Evolutionary conservation across 2,329 filamentous ascomycete species (phyloP), one percentile per base, ranked within the genome.

Genomic region (Botrytis cinerea): DNA sequence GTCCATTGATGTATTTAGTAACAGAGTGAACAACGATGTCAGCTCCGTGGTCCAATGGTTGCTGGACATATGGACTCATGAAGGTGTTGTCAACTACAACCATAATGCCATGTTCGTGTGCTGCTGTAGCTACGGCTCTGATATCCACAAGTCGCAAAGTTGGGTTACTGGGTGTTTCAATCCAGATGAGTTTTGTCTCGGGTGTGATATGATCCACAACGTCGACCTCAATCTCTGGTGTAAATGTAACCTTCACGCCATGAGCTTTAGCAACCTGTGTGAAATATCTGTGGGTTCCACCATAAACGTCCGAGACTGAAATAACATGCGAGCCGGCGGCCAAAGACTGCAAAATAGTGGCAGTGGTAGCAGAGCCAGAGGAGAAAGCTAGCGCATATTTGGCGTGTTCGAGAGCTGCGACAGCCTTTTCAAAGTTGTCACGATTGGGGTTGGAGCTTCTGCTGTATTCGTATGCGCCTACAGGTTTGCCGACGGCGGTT

Each of bases 11-110:
- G 85, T 98, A 99, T 85, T 99, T 99, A 62, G 96, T 99, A 73
- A 99, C 96, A 72, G 91, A 95, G 87, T 98, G 95, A 61, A 98
- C 92, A 78, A 98, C 95, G 77, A 98, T 95, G 83, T 99, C 96
- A 78, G 96, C 96, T 78, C 96, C 96, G 82, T 95, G 93, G 81
- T 97, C 92, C 73, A 99, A 90, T 5, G 96, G 96, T 84, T 97
- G 98, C 85, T 99, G 96, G 66, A 99, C 89, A 82, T 98, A 99
- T 46, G 96, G 96, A 75, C 92, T 95, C 81, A 98, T 87, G 87
- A 99, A 99, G 32, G 96, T 99, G 86, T 99, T 99, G 86, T 99
- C 96, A 60, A 99, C 96, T n/a, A 99, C 96, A 61, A 99, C 96
- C 81, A 93, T 87, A 80, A 98, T 93, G 75, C 95, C 95, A 80